phyloP scores from a whole-genome alignment of 2,329 filamentous ascomycete species.

The Scytalidium sp. region DNA sequence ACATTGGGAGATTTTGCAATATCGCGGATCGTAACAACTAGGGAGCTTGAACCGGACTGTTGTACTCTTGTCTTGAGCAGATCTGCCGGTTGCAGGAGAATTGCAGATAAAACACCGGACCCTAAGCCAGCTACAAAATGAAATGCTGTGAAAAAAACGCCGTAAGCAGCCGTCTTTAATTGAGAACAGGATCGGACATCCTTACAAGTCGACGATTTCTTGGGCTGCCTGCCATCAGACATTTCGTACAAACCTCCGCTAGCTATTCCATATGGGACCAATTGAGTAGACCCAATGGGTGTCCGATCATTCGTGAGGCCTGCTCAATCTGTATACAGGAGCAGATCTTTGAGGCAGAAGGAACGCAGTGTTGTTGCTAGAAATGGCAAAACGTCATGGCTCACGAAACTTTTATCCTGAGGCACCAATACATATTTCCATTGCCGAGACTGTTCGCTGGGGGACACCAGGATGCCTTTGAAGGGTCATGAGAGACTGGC shows the following conservation, averaged over 20 bases:
- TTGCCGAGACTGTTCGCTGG: no score
- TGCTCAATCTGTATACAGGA: neutral
- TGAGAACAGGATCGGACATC: constrained; percentile 1
- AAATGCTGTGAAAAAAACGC: constrained; percentile 53
- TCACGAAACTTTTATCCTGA: no score
- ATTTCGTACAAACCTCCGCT: constrained; percentile 29
- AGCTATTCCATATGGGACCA: constrained; percentile 1
- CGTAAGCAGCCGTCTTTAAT: constrained; percentile 4
- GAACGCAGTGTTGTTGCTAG: no score
- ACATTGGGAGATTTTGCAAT: constrained; percentile 63
- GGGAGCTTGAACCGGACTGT: constrained; percentile 71
- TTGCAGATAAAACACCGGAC: constrained; percentile 83
- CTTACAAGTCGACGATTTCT: constrained; percentile 48
- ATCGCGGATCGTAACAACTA: constrained; percentile 64
- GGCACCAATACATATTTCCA: no score
- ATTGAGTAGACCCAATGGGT: constrained; percentile 1
- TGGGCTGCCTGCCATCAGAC: constrained; percentile 47
- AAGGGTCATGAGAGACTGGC: no score
- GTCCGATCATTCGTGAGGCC: neutral
- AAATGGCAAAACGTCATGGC: no score
- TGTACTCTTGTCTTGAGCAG: constrained; percentile 95
- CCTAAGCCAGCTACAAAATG: constrained; percentile 87
- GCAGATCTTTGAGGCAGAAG: neutral
- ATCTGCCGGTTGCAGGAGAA: constrained; percentile 91
- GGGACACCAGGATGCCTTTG: no score